Evolutionary conservation across 768 basidiomycete genomes (phyloP), one percentile per base, ranked within the genome.

Genomic region (Lactarius tabidus): DNA sequence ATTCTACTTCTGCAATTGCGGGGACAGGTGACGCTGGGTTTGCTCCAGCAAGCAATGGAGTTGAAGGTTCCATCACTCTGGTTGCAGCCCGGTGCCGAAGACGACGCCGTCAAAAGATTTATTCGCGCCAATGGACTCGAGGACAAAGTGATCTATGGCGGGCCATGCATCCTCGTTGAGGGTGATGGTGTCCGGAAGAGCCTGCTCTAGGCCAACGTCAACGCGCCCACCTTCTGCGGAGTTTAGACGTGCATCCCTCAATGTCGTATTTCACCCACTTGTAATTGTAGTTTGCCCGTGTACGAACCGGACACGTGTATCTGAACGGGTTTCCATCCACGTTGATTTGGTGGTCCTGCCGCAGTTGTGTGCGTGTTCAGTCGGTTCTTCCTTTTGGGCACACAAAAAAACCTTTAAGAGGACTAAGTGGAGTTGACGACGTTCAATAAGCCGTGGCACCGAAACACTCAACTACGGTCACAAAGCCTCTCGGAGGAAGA

Each of bases 31-130:
- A 93, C 91, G 12, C 81, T 92, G 54, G 78, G 77, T 28, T 68
- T 92, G 60, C 75, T 93, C 70, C 77, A 87, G 72, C 80, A 85
- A 64, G 89, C 87, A 9, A 86, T 87, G 73, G 80, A 80, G n/a
- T 82, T 85, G n/a, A 75, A 75, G n/a, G 75, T 91, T n/a, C 88
- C 87, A 6, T 81, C 86, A 3, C 79, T 94, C 52, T 96, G 94
- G 94, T 82, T 95, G 35, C 94, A 96, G 74, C 94, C 94, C 8
- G 93, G 93, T 26, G 91, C 93, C 8, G 86, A 89, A 68, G 87
- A 92, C 70, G 81, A 78, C 18, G 75, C 76, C 3, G 91, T 94
- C 55, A 75, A 79, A 18, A 71, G 79, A 18, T 95, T 83, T 70
- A 85, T 95, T 73, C 80, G 83, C 45, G 82, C 85, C 64, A 85